Evolutionary conservation across 306 rosid genomes (phyloP).

Genomic region (Pterocarpus macrocarpus): DNA sequence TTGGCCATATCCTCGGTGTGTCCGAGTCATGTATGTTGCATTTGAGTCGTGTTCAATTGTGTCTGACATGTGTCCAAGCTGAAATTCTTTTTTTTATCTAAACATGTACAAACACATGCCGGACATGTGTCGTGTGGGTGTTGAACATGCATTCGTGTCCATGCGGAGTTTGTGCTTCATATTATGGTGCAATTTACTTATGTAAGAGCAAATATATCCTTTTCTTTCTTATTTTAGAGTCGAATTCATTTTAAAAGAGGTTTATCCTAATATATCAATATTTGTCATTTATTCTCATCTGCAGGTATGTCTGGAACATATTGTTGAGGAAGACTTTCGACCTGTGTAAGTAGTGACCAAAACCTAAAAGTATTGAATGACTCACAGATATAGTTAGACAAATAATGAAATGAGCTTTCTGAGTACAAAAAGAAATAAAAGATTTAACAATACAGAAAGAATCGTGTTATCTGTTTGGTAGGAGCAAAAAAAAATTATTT

Average conservation of each 20-base stretch:
- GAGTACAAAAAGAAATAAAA: neutral
- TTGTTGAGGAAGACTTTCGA: neutral
- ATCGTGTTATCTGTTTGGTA: neutral
- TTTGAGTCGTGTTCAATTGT: too few species aligned
- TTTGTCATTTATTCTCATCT: constrained; percentile 13
- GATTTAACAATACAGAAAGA: neutral
- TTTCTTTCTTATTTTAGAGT: too few species aligned
- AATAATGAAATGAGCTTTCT: neutral
- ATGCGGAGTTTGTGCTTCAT: too few species aligned
- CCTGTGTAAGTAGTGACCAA: constrained; percentile 2
- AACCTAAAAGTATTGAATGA: constrained; percentile 6
- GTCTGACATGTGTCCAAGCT: too few species aligned
- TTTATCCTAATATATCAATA: neutral
- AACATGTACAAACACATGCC: too few species aligned
- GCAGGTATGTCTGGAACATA: neutral
- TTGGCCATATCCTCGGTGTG: too few species aligned
- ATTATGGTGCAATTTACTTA: too few species aligned
- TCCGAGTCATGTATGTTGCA: too few species aligned
- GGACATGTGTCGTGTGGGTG: too few species aligned
- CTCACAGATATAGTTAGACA: neutral
- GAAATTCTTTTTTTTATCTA: too few species aligned
- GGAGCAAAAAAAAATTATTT: neutral
- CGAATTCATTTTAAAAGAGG: neutral
- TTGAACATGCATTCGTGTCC: too few species aligned
- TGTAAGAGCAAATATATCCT: too few species aligned